phyloP scores from a whole-genome alignment of 768 basidiomycete species.

The Trametes maxima region DNA sequence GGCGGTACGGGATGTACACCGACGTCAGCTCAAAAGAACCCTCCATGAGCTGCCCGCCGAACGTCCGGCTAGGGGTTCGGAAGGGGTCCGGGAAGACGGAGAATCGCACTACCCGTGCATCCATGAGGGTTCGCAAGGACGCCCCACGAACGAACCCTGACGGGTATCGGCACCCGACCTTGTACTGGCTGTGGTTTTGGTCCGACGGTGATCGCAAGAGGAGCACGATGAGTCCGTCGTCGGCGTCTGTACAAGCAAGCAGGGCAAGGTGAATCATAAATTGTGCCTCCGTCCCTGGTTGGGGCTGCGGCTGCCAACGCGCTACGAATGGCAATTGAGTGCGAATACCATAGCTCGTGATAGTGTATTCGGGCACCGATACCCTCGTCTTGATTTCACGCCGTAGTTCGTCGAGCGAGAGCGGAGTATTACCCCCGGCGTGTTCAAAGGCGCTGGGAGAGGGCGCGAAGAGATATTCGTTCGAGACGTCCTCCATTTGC shows the following conservation, averaged over 20 bases:
- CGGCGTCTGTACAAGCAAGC: conserved; percentile 1
- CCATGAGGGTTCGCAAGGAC: neutral
- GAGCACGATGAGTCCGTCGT: neutral
- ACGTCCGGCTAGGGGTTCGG: too few species aligned
- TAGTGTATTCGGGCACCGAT: neutral
- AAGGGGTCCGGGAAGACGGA: too few species aligned
- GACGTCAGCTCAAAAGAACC: neutral
- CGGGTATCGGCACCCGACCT: conserved; percentile 3
- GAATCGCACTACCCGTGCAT: too few species aligned
- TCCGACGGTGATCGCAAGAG: neutral
- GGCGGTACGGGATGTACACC: conserved; percentile 5
- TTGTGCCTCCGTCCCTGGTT: neutral
- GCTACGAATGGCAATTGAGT: neutral
- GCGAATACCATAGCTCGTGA: conserved; percentile 14
- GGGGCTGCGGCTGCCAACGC: neutral
- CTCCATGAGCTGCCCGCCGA: too few species aligned
- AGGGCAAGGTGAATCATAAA: neutral
- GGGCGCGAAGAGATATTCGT: conserved; percentile 3
- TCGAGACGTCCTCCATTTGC: neutral
- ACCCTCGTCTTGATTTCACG: neutral
- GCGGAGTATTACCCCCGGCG: neutral
- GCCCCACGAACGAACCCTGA: conserved; percentile 5
- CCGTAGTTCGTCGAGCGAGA: neutral
- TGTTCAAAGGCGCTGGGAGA: conserved; percentile 2
- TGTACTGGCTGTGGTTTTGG: neutral